Conservation (phyloP, 2,329 filamentous ascomycete species). For the Chrysoporthe deuterocubensis region DNA sequence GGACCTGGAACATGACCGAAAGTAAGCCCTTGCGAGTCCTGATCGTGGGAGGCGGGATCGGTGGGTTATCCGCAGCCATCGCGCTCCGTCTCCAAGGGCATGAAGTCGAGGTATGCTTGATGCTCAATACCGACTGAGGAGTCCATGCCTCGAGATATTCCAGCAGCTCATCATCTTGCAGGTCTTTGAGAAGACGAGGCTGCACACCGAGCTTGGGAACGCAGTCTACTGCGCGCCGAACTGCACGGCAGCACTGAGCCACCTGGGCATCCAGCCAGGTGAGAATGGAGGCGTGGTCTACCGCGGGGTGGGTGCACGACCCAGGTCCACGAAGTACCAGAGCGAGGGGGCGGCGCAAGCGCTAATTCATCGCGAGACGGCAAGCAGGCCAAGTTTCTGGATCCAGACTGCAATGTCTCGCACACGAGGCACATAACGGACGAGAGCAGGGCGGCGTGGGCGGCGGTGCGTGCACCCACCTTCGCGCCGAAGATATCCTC, state of each 20-base stretch:
- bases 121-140: neutral
- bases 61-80: conserved; percentile 21
- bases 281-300: conserved; percentile 17
- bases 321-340: too few species aligned
- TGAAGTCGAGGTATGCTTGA: conserved; percentile 21
- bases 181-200: conserved; percentile 26
- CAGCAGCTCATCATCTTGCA: neutral
- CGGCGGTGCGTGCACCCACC: conserved; percentile 18
- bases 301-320: conserved; percentile 10
- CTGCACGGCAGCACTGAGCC: conserved; percentile 23
- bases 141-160: neutral
- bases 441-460: conserved; percentile 14
- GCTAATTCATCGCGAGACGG: neutral
- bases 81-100: conserved; percentile 25
- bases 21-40: conserved; percentile 15
- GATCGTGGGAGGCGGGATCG: conserved; percentile 26
- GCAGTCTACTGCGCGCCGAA: conserved; percentile 26
- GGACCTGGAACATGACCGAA: conserved; percentile 1
- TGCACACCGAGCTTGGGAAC: conserved; percentile 20
- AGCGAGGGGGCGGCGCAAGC: neutral
- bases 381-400: conserved; percentile 20
- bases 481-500: too few species aligned
- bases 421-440: neutral
- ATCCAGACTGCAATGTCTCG: conserved; percentile 14
- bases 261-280: conserved; percentile 16